Evolutionary conservation across 208 protist genomes (phyloP).

Genomic region (Acanthamoeba healyi): DNA sequence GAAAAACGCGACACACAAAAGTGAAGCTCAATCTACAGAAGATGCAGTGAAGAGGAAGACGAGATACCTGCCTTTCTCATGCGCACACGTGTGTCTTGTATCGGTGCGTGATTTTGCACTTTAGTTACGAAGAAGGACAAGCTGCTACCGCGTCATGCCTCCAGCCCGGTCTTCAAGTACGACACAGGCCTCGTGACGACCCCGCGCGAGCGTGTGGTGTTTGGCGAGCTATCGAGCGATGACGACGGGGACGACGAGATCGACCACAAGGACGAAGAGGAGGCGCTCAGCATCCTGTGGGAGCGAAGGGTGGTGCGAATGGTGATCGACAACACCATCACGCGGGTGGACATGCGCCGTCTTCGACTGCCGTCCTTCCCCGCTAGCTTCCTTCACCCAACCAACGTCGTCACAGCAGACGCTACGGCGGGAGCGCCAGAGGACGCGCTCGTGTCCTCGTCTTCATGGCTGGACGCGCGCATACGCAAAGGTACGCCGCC

Average conservation of each 20-base stretch:
- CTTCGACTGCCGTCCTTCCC: constrained; percentile 10
- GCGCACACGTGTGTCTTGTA: not conserved
- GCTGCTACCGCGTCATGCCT: not conserved
- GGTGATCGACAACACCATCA: constrained; percentile 13
- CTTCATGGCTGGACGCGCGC: constrained; percentile 23
- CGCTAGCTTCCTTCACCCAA: not conserved
- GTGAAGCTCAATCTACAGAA: not conserved
- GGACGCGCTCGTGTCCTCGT: not conserved
- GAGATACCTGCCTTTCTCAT: too few species aligned
- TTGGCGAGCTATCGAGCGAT: constrained; percentile 4
- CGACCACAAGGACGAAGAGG: constrained; percentile 17
- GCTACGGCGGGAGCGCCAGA: not conserved
- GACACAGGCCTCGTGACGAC: not conserved
- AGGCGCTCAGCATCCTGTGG: constrained; percentile 8
- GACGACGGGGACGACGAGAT: constrained; percentile 20
- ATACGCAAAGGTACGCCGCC: constrained; percentile 21
- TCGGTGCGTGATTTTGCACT: not conserved
- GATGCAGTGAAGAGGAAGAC: not conserved
- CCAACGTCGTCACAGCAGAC: constrained; percentile 1
- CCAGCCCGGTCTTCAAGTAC: constrained; percentile 46
- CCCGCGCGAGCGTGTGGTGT: not conserved
- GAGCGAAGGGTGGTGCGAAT: constrained; percentile 16
- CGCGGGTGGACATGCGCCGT: constrained; percentile 30
- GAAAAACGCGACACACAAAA: not conserved
- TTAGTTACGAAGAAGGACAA: constrained; percentile 59